Percentiles rank a stretch among this genome's conserved stretches.
Conservation (phyloP, 1,284 basidiomycete genomes). For the Leucocoprinus gongylophorus region DNA sequence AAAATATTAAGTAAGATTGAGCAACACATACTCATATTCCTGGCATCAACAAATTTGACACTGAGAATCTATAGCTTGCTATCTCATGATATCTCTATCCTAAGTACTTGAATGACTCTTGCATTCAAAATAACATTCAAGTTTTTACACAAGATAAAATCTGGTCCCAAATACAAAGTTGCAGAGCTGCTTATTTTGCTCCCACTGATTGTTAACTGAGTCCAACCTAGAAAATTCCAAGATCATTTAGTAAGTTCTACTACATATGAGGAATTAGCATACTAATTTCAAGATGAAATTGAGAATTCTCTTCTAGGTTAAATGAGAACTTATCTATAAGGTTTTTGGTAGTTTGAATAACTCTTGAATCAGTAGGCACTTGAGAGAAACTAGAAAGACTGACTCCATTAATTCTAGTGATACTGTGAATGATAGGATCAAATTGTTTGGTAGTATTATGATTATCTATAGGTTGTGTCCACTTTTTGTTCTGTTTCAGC, state of each 20-base stretch:
- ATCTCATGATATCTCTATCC: conserved; percentile 14
- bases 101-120: conserved; percentile 22
- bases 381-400: conserved; percentile 23
- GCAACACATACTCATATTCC: conserved; percentile 14
- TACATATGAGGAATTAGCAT: neutral
- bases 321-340: conserved; percentile 26
- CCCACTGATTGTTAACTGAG: conserved; percentile 18
- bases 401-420: conserved; percentile 21
- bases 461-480: conserved; percentile 21
- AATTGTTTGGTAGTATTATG: conserved; percentile 24
- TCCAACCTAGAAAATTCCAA: conserved; percentile 21
- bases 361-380: too few relatives aligned
- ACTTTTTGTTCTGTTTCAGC: conserved; percentile 21
- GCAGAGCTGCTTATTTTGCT: conserved; percentile 25
- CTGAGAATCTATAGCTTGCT: conserved; percentile 17
- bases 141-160: conserved; percentile 24
- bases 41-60: too few relatives aligned
- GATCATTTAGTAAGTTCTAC: neutral
- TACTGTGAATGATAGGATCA: conserved; percentile 22
- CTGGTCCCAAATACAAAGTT: conserved; percentile 27
- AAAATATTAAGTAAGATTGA: neutral
- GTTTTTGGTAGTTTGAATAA: too few relatives aligned
- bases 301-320: conserved; percentile 15
- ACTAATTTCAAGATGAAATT: neutral
- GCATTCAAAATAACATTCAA: conserved; percentile 33